Evolutionary conservation across 1,139 yeast species (phyloP).

Genomic region (Candida albicans): DNA sequence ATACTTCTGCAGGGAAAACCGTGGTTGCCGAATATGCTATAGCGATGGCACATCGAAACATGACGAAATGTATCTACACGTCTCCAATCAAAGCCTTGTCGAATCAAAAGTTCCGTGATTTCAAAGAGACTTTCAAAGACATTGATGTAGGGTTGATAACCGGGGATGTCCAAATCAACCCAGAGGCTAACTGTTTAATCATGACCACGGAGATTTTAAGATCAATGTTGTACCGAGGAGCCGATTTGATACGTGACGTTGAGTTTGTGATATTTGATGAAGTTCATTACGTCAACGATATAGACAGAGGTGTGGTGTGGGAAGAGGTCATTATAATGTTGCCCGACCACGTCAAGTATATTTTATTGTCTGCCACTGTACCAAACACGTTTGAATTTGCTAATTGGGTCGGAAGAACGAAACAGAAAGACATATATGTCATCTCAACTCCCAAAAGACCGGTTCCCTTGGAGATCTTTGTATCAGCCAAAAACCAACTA

Average conservation of each 20-base stretch:
- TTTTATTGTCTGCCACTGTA: slow-evolving; percentile 89
- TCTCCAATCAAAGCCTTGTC: slow-evolving; percentile 92
- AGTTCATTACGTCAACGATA: slow-evolving; percentile 95
- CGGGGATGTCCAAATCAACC: slow-evolving; percentile 97
- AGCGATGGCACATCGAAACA: slow-evolving; percentile 86
- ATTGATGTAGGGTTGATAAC: slow-evolving; percentile 93
- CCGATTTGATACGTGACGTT: slow-evolving; percentile 93
- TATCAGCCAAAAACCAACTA: slow-evolving; percentile 71
- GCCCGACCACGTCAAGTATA: slow-evolving; percentile 92
- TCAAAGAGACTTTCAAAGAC: slow-evolving; percentile 74
- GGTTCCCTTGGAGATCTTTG: slow-evolving; percentile 83
- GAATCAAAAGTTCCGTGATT: slow-evolving; percentile 92
- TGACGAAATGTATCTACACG: slow-evolving; percentile 90
- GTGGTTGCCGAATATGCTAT: slow-evolving; percentile 94
- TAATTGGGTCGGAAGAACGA: slow-evolving; percentile 97
- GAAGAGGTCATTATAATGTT: slow-evolving; percentile 96
- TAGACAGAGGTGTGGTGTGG: slow-evolving; percentile 99
- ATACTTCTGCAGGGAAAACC: slow-evolving; percentile 91
- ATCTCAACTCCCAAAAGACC: slow-evolving; percentile 96
- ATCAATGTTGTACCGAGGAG: slow-evolving; percentile 94
- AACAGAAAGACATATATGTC: slow-evolving; percentile 91
- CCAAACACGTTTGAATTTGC: slow-evolving; percentile 98
- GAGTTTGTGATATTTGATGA: slow-evolving; percentile 97
- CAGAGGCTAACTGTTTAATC: slow-evolving; percentile 93
- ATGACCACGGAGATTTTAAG: slow-evolving; percentile 98